These are phyloP conservation scores for Trapa bicornis DNA, from an alignment of 345 rosid species.

Conservation along the genomic window DNA sequence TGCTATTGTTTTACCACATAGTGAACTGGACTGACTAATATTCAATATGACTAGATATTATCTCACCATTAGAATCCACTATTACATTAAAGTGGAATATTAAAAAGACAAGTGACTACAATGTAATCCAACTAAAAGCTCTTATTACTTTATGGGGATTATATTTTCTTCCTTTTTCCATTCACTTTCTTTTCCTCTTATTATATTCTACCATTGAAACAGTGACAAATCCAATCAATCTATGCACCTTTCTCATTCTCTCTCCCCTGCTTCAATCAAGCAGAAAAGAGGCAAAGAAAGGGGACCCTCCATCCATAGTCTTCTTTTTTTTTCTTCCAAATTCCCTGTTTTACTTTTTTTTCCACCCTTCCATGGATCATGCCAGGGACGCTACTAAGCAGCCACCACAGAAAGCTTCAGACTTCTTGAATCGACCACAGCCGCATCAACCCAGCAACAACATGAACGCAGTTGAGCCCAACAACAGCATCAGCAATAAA, in stretches of 20 bases:
- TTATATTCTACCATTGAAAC: neutral
- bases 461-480: neutral
- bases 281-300: neutral
- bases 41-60: too few relatives aligned
- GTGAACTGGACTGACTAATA: too few relatives aligned
- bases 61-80: too few relatives aligned
- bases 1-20: too few relatives aligned
- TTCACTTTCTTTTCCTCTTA: neutral
- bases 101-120: neutral
- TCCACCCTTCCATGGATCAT: neutral
- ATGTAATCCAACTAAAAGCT: neutral
- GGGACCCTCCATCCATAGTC: constrained; percentile 6
- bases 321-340: neutral
- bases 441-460: neutral
- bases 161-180: neutral
- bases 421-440: neutral
- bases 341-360: neutral
- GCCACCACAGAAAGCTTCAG: neutral
- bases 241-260: neutral
- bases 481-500: constrained; percentile 10
- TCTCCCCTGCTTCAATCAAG: constrained; percentile 1
- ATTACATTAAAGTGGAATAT: neutral
- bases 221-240: constrained; percentile 2
- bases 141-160: neutral
- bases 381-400: neutral